Base-by-base conservation (phyloP, 768 basidiomycete species). In the Tephrocybe rancida region DNA sequence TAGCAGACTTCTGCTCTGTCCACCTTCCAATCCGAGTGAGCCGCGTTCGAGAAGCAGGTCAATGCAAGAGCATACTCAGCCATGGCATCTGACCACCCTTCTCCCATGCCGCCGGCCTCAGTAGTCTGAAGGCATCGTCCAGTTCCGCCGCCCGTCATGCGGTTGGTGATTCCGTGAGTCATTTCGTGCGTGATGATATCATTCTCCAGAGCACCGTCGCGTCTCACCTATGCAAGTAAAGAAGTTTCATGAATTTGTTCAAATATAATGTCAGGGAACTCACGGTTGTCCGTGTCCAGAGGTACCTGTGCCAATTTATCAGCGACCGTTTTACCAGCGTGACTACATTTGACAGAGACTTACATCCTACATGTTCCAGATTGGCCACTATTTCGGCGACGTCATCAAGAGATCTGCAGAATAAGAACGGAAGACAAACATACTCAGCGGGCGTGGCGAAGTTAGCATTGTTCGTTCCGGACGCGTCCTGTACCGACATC, bases 31-130 rank as follows among this genome's bases (percentile, higher is more conserved):
- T 9, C 11, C 48, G 3, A 55, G 44, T 13, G 11, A 29, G 37
- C 8, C 13, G 29, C 16, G 25, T 2, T 16, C n/a, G 34, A 24
- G 19, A 14, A 4, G 13, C 5, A 37, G n/a, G 5, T 9, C 35
- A 27, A 39, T 11, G 14, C 37, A 55, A 4, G 16, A 37, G 6
- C 61, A 1, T 38, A 69, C 70, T 68, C 64, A 13, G 70, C 69
- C 58, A 70, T 58, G 55, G 78, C 78, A 25, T 43, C 42, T 13
- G 42, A 43, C 42, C 42, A 43, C 13, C 73, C 77, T 41, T 77
- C 77, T 45, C 81, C 81, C 76, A 83, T 79, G 22, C 82, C 81
- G 18, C 80, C 80, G 10, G 80, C 74, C 62, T 83, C 82, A 45
- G 73, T 75, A 43, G 71, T 79, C 58, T 80, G 77, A 46, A 84